Evolutionary conservation across 768 basidiomycete genomes (phyloP).

Genomic region (Tricholoma hemisulphureum): DNA sequence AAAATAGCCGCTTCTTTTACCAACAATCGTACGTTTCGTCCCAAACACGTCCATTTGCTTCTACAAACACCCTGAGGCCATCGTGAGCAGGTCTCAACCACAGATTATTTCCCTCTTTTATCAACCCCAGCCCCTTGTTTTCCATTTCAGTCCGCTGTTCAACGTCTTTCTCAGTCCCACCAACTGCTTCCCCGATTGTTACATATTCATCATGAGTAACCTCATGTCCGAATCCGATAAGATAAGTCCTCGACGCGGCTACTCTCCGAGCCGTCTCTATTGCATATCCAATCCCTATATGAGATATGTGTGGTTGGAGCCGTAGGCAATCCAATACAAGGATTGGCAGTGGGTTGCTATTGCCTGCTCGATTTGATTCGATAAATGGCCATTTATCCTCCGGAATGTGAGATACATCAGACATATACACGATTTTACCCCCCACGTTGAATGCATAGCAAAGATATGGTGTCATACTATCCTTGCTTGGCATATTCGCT

Average conservation of each 20-base stretch:
- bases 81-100: conserved; percentile 79
- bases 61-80: conserved; percentile 59
- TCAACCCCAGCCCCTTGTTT: conserved; percentile 42
- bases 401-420: conserved; percentile 82
- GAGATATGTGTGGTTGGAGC: conserved; percentile 67
- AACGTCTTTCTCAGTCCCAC: conserved; percentile 32
- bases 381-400: conserved; percentile 66
- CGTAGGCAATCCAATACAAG: conserved; percentile 78
- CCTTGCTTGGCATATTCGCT: too few relatives aligned
- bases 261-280: conserved; percentile 55
- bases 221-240: conserved; percentile 77
- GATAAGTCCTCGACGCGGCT: conserved; percentile 61
- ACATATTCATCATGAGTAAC: conserved; percentile 76
- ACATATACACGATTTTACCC: conserved; percentile 69
- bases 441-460: conserved; percentile 72
- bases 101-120: conserved; percentile 44
- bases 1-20: too few relatives aligned
- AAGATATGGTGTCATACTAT: too few relatives aligned
- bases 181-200: conserved; percentile 53
- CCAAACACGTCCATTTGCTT: conserved; percentile 36
- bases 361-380: conserved; percentile 18
- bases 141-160: conserved; percentile 32
- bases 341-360: conserved; percentile 44
- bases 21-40: conserved; percentile 64
- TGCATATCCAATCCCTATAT: conserved; percentile 71